phyloP scores from a whole-genome alignment of 83 land plant species.

The Thuja plicata region DNA sequence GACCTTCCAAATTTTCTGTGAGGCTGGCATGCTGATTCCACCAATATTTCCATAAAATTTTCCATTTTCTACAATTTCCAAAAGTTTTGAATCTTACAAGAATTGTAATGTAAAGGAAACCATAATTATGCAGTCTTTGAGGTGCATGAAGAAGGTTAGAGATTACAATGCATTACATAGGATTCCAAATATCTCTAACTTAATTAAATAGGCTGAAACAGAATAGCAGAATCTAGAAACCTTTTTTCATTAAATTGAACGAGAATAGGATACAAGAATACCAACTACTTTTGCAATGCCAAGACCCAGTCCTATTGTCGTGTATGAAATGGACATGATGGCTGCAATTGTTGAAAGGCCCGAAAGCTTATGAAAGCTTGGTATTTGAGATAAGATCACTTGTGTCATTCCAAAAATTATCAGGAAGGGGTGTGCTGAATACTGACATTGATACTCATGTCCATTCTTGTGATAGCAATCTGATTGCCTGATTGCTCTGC shows the following conservation, averaged over 20 bases:
- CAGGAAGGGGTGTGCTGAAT: conserved; percentile 45
- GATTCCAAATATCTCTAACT: background rate
- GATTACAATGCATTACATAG: background rate
- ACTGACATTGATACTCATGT: conserved; percentile 25
- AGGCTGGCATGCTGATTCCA: conserved; percentile 32
- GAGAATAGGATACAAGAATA: conserved; percentile 18
- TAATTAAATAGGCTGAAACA: background rate
- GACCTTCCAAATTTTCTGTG: conserved; percentile 47
- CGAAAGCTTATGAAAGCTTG: conserved; percentile 57
- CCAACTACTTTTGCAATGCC: conserved; percentile 71
- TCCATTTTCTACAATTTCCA: conserved; percentile 49
- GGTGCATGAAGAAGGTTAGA: background rate
- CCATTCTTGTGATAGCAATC: conserved; percentile 52
- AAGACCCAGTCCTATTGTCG: conserved; percentile 68
- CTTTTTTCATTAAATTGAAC: background rate
- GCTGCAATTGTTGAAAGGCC: conserved; percentile 73
- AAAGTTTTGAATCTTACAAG: background rate
- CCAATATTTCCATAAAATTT: conserved; percentile 43
- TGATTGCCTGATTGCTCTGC: conserved; percentile 55
- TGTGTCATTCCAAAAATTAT: conserved; percentile 60
- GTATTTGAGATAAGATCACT: conserved; percentile 65
- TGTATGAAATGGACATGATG: conserved; percentile 71
- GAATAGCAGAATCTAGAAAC: background rate
- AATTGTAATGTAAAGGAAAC: background rate
- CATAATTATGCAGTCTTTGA: background rate